A percentile compares a stretch with the other conserved stretches of the same genome.
These are phyloP conservation scores for Histomonas meleagridis DNA, from an alignment of 208 protist genomes.

Conservation along the genomic window DNA sequence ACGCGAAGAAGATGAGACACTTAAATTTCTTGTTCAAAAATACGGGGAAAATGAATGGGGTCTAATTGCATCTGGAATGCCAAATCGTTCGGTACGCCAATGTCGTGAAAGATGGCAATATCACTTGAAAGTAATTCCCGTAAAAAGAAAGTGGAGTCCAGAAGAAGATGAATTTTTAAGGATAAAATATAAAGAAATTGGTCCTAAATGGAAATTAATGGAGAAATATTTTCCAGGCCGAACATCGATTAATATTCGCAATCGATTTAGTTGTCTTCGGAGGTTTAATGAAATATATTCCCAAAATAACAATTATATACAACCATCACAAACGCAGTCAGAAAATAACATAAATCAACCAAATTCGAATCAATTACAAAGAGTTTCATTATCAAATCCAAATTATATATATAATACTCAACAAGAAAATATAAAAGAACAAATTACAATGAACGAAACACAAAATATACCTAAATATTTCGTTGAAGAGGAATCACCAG, in stretches of 20 bases:
- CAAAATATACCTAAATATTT: no score
- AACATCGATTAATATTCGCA: neutral
- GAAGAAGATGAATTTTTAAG: neutral
- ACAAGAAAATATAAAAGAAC: no score
- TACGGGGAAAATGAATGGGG: neutral
- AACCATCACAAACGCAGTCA: no score
- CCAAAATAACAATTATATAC: no score
- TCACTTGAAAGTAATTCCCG: neutral
- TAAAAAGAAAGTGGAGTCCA: neutral
- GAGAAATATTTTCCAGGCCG: neutral
- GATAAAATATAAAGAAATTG: neutral
- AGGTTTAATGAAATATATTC: neutral
- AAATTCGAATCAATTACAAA: no score
- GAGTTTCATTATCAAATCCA: no score
- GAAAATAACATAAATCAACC: no score
- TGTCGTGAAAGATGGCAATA: conserved; percentile 14
- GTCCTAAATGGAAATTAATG: neutral
- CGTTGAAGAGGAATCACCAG: no score
- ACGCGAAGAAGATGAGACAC: neutral
- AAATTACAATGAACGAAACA: no score
- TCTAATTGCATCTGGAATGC: neutral
- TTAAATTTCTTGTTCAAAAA: neutral
- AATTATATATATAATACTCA: no score
- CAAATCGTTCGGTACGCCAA: neutral
- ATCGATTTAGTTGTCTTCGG: neutral